Evolutionary conservation across 2,329 filamentous ascomycete genomes (phyloP), one percentile per base, ranked within the genome.

Genomic region (Capronia americana): DNA sequence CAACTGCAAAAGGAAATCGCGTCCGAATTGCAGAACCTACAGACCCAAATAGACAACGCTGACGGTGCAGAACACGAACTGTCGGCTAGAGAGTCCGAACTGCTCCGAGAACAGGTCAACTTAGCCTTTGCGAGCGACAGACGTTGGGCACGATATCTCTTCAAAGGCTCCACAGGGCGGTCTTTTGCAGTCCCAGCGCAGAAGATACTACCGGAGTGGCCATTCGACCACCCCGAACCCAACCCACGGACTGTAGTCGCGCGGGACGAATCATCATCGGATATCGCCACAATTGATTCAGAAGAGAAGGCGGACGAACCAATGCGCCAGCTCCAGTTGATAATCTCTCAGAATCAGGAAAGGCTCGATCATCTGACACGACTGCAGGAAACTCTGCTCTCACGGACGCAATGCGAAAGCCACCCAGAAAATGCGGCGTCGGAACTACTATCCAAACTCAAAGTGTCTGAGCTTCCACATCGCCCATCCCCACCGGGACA

Each of bases 111-210:
- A 6, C 57, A 64, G 24, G 51, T 67, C 23, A 54, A 62, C 30
- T 55, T 63, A 12, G 61, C 67, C 11, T 69, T 67, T 28, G 61
- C 62, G 2, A 48, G 26, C 12, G 61, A 69, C 30, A 58, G 58
- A 17, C 64, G 62, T 17, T 69, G 67, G 67, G 62, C 46, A 6
- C 51, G 32, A 23, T 67, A 62, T 44, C 56, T 67, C 23, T 54
- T 69, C 14, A 41, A 69, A 7, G 64, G 64, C n/a, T 38, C 30
- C 23, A 23, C 61, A 54, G 10, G 32, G 0, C 14, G 3, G 28
- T 30, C 32, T 8, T 30, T 14, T n/a, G 17, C 38, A 14, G 38
- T 3, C 12, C 26, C 51, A 24, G 1, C 17, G 14, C 24, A 17
- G 20, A 5, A 41, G 20, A 34, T 28, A 26, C 20, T 57, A 2